Evolutionary conservation across 2,329 filamentous ascomycete species (phyloP).

Genomic region (Pseudogymnoascus sp.): DNA sequence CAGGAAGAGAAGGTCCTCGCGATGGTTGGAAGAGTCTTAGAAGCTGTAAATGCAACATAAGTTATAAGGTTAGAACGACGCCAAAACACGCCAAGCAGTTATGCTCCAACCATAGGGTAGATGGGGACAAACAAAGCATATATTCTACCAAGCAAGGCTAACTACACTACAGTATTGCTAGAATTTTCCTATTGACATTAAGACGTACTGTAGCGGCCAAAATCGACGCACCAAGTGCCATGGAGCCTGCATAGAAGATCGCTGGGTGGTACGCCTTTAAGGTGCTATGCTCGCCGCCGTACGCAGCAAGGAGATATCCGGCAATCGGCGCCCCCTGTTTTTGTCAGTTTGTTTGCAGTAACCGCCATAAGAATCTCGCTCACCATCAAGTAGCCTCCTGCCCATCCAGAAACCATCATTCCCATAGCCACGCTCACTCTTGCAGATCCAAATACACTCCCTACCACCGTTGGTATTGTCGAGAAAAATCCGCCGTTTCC

Average conservation of each 20-base stretch:
- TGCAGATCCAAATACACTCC: conserved; percentile 50
- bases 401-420: conserved; percentile 56
- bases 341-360: not conserved
- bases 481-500: conserved; percentile 59
- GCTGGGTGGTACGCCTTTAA: conserved; percentile 50
- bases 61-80: not conserved
- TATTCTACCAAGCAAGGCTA: not conserved
- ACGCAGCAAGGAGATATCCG: conserved; percentile 50
- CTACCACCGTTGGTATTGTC: conserved; percentile 56
- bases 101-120: not conserved
- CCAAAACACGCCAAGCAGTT: not conserved
- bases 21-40: conserved; percentile 61
- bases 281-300: conserved; percentile 42
- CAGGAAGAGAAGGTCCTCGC: conserved; percentile 84
- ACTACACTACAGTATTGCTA: conserved; percentile 31
- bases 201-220: conserved; percentile 39
- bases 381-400: conserved; percentile 53
- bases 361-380: conserved; percentile 19
- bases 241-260: conserved; percentile 54
- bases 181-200: conserved; percentile 33
- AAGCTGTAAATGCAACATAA: not conserved
- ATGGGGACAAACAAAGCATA: not conserved
- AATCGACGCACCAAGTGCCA: conserved; percentile 39
- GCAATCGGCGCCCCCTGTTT: conserved; percentile 49
- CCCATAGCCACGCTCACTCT: conserved; percentile 51